Percentiles rank a stretch among this genome's conserved stretches.
phyloP scores from a whole-genome alignment of 345 rosid species.

The Erysimum cheiranthoides region DNA sequence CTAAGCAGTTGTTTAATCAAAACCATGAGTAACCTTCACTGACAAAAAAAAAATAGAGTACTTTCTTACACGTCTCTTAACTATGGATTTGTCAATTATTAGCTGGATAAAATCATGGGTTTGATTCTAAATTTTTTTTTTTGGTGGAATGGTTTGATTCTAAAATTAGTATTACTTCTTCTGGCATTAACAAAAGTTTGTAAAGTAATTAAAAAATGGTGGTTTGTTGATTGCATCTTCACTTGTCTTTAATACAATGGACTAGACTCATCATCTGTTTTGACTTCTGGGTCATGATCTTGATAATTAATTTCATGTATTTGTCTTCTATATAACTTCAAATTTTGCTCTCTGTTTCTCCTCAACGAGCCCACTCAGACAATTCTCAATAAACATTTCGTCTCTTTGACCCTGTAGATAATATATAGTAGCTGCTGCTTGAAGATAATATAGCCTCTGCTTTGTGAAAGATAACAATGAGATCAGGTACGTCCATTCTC shows the following conservation, averaged over 20 bases:
- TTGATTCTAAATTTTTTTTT: neutral
- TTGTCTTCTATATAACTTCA: neutral
- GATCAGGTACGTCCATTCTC: neutral
- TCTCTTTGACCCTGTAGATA: conserved; percentile 15
- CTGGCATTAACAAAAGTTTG: too few relatives aligned
- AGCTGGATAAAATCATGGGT: conserved; percentile 8
- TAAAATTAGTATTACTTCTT: neutral
- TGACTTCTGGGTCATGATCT: too few relatives aligned
- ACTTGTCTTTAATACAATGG: too few relatives aligned
- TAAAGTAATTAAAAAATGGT: too few relatives aligned
- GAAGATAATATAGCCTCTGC: conserved; percentile 3
- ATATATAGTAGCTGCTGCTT: conserved; percentile 6
- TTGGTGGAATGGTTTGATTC: neutral
- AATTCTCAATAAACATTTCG: neutral
- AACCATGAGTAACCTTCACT: too few relatives aligned
- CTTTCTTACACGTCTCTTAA: neutral
- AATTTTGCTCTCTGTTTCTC: neutral
- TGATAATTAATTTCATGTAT: too few relatives aligned
- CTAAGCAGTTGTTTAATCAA: neutral
- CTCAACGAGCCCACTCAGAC: neutral
- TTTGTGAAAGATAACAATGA: conserved; percentile 20
- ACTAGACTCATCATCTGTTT: too few relatives aligned
- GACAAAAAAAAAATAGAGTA: too few relatives aligned
- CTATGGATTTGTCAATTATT: neutral
- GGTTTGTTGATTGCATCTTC: too few relatives aligned